Evolutionary conservation across 2,329 filamentous ascomycete genomes (phyloP).

Genomic region (Scytalidium lignicola): DNA sequence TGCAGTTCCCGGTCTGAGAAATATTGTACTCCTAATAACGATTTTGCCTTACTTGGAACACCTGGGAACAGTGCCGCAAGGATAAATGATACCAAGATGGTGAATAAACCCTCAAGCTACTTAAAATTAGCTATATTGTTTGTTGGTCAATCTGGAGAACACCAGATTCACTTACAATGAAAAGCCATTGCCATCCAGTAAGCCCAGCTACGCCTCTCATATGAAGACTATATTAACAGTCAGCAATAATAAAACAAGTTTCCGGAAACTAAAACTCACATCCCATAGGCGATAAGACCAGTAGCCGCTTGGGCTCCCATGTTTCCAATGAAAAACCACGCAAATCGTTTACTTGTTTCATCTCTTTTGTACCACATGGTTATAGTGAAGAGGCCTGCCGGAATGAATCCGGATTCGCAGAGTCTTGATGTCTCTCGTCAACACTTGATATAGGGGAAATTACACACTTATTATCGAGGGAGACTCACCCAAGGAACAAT

Average conservation of each 20-base stretch:
- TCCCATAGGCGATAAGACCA: constrained; percentile 38
- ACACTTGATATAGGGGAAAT: too few relatives aligned
- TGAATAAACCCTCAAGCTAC: constrained; percentile 26
- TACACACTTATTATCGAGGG: background rate
- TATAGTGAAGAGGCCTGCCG: constrained; percentile 41
- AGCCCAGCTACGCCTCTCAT: constrained; percentile 32
- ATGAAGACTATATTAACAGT: constrained; percentile 26
- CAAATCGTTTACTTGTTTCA: constrained; percentile 41
- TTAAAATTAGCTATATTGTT: background rate
- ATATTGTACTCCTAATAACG: constrained; percentile 18
- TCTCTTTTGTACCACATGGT: constrained; percentile 42
- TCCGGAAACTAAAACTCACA: constrained; percentile 33
- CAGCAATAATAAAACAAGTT: constrained; percentile 30
- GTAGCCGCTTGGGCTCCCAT: constrained; percentile 34
- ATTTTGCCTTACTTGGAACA: background rate
- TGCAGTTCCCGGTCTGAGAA: constrained; percentile 38
- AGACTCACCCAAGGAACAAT: constrained; percentile 31
- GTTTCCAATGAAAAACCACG: constrained; percentile 41
- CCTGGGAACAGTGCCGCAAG: constrained; percentile 11
- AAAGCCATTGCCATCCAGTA: constrained; percentile 42
- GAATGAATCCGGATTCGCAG: constrained; percentile 39
- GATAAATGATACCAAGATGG: constrained; percentile 26
- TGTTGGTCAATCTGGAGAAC: constrained; percentile 1
- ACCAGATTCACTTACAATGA: constrained; percentile 16
- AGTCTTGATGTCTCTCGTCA: background rate